Evolutionary conservation across 352 stramenopile species (phyloP).

Genomic region (Phytophthora meadii): DNA sequence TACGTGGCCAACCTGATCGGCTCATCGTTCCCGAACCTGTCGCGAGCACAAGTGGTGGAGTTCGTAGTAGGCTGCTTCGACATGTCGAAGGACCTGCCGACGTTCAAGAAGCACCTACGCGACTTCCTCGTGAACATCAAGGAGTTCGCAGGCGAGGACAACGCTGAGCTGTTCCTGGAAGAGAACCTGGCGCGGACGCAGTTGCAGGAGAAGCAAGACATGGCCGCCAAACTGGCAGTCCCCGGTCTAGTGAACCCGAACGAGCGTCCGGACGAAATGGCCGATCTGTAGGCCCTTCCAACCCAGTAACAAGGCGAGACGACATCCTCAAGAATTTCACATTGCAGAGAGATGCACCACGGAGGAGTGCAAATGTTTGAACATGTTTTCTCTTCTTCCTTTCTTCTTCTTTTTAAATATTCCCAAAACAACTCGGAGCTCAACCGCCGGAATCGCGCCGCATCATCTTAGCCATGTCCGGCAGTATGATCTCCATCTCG

Average conservation of each 20-base stretch:
- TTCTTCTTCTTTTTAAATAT: background rate
- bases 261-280: conserved; percentile 91
- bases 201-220: conserved; percentile 88
- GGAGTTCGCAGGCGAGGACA: conserved; percentile 98
- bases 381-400: conserved; percentile 17
- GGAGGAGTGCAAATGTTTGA: conserved; percentile 8
- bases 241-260: conserved; percentile 93
- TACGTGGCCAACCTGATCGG: conserved; percentile 98
- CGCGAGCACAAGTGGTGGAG: conserved; percentile 92
- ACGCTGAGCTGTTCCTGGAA: conserved; percentile 96
- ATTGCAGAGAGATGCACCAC: conserved; percentile 38
- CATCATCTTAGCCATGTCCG: too few relatives aligned
- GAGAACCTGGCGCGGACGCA: conserved; percentile 91
- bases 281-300: conserved; percentile 61
- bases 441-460: too few relatives aligned
- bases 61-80: conserved; percentile 99
- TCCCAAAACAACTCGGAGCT: too few relatives aligned
- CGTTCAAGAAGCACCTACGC: conserved; percentile 99
- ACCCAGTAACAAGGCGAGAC: background rate
- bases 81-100: conserved; percentile 95
- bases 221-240: conserved; percentile 86
- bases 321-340: conserved; percentile 5
- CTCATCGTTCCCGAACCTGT: conserved; percentile 97
- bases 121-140: conserved; percentile 99
- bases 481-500: too few relatives aligned